Base-by-base conservation (phyloP, 1,284 basidiomycete species). In the Flammula alnicola region DNA sequence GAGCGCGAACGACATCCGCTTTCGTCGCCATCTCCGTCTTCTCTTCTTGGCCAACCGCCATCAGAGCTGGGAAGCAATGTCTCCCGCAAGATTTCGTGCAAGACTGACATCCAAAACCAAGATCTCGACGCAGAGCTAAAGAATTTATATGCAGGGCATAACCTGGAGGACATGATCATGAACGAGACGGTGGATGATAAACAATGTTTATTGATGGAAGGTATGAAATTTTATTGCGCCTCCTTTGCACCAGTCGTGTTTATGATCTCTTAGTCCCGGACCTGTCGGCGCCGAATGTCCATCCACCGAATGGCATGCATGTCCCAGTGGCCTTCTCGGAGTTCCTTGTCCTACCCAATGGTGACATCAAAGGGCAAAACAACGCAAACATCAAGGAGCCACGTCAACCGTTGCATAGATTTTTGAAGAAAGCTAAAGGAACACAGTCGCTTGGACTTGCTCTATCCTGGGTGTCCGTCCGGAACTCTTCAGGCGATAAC, bases 391-490 rank as follows among this genome's bases (percentile, higher is more conserved):
- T 57, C 48, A 52, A 55, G 26, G 38, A 49, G 45, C 22, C 38
- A 8, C 9, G 16, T 6, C 54, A 29, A 12, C 39, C 40, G 16
- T 9, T 30, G 5, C 39, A 55, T 22, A 54, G 44, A 55, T 79
- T 74, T 48, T 57, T 86, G 53, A 77, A 73, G 63, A 79, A 78
- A 51, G 76, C 72, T n/a, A 81, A 79, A 57, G 86, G 85, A 1
- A 64, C 81, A 12, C 77, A 80, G 51, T 73, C 84, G 9, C 70
- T 88, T 5, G 75, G 76, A 27, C 69, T 88, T 16, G 74, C 79
- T 37, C 67, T 90, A 38, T 82, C 83, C n/a, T 89, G 87, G 87
- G 75, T 79, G 87, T 86, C 44, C 33, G 68, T 63, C n/a, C 31
- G 31, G 19, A 46, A 29, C 19, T 31, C 44, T 26, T 20, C 40